These are phyloP conservation scores for Tricholoma saponaceum DNA, from an alignment of 768 basidiomycete genomes.

Conservation along the genomic window DNA sequence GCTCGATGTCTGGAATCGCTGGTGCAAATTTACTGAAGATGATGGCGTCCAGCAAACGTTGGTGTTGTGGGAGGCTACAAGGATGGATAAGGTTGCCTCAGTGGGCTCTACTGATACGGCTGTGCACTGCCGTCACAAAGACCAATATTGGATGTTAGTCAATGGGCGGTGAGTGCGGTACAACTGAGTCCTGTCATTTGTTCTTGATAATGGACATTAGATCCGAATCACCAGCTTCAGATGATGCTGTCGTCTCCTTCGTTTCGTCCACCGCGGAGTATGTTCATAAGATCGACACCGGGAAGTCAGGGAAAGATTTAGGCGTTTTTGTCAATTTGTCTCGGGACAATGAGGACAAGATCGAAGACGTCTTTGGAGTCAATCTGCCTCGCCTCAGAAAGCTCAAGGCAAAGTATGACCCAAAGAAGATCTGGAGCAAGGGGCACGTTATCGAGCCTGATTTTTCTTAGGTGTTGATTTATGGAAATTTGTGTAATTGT, in stretches of 20 bases:
- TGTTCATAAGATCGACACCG: conserved; percentile 5
- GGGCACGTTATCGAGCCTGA: conserved; percentile 22
- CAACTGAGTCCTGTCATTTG: neutral
- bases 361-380: conserved; percentile 23
- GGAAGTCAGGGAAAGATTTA: conserved; percentile 9
- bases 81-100: conserved; percentile 12
- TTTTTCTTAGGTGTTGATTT: neutral
- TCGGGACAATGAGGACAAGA: conserved; percentile 17
- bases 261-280: neutral
- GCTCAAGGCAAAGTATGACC: conserved; percentile 28
- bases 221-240: neutral
- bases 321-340: conserved; percentile 13
- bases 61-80: conserved; percentile 16
- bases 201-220: neutral
- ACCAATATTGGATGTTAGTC: conserved; percentile 8
- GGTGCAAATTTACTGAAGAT: conserved; percentile 17
- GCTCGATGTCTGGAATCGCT: conserved; percentile 8
- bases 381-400: conserved; percentile 20
- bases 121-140: neutral
- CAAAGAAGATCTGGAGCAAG: conserved; percentile 24
- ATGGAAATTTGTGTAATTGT: no score
- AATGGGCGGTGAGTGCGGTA: conserved; percentile 5
- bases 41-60: conserved; percentile 8
- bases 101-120: conserved; percentile 6
- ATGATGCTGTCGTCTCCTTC: neutral